These are phyloP conservation scores for Naganishia sp. DNA, from an alignment of 1,284 basidiomycete species.

Conservation along the genomic window DNA sequence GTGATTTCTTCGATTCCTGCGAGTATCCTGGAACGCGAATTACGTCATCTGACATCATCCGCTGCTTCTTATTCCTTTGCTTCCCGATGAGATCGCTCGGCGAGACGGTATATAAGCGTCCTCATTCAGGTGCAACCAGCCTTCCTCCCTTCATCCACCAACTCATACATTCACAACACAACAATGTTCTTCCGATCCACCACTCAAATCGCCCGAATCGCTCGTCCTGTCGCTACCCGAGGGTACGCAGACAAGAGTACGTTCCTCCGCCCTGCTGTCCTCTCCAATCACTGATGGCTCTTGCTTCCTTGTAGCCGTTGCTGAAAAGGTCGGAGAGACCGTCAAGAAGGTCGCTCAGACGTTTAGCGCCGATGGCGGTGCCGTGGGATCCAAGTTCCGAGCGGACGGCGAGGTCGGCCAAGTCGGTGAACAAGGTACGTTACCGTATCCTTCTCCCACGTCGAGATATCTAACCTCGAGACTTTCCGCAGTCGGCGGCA, in stretches of 20 bases:
- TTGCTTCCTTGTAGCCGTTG: conserved; percentile 17
- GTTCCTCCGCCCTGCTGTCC: background rate
- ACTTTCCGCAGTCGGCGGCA: conserved; percentile 21
- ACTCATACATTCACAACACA: background rate
- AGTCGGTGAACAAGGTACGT: conserved; percentile 28
- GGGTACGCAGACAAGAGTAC: conserved; percentile 33
- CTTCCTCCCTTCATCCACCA: background rate
- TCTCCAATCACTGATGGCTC: background rate
- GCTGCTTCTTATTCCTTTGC: no score
- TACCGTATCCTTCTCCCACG: background rate
- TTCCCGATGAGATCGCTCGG: no score
- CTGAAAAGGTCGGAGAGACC: conserved; percentile 31
- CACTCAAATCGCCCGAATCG: conserved; percentile 24
- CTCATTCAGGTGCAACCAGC: background rate
- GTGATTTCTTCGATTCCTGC: no score
- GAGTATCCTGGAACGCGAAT: no score
- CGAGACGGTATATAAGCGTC: no score
- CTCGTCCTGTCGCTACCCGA: conserved; percentile 29
- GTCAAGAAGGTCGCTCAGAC: conserved; percentile 33
- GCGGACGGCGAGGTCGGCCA: conserved; percentile 31
- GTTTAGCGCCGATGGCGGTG: conserved; percentile 31
- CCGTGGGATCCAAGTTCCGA: conserved; percentile 29
- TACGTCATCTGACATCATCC: no score
- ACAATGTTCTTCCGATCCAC: conserved; percentile 32
- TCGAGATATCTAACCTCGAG: background rate